phyloP scores from a whole-genome alignment of 441 rosid species.

The Hura crepitans region DNA sequence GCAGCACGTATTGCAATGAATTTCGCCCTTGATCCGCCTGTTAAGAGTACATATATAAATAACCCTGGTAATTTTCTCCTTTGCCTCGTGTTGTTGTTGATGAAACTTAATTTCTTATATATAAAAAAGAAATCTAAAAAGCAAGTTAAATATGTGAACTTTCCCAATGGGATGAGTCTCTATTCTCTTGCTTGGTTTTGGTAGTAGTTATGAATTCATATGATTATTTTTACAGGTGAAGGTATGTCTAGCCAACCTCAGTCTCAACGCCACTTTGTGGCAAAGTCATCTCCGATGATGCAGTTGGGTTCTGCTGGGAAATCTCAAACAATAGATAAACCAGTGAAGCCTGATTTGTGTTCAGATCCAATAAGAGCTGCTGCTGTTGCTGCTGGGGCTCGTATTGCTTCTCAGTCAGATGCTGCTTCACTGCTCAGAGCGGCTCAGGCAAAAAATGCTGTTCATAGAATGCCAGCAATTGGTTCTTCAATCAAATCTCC shows the following conservation, averaged over 20 bases:
- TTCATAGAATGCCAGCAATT: constrained; percentile 46
- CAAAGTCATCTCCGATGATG: constrained; percentile 34
- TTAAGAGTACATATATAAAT: constrained; percentile 41
- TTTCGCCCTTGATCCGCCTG: constrained; percentile 64
- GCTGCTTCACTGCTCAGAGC: constrained; percentile 59
- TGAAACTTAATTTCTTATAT: neutral
- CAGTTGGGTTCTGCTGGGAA: constrained; percentile 35
- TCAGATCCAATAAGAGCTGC: constrained; percentile 67
- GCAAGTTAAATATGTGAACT: neutral
- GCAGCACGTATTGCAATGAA: constrained; percentile 80
- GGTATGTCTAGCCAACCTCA: constrained; percentile 40
- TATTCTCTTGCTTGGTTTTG: neutral
- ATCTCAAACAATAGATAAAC: constrained; percentile 44
- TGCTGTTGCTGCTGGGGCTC: constrained; percentile 87
- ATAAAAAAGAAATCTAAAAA: constrained; percentile 2
- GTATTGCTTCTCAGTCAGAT: constrained; percentile 57
- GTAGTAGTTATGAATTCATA: neutral
- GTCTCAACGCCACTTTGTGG: constrained; percentile 34
- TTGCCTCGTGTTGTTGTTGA: constrained; percentile 2
- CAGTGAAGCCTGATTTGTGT: constrained; percentile 37
- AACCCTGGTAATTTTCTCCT: constrained; percentile 35
- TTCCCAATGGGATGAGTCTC: neutral
- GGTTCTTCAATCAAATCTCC: constrained; percentile 41
- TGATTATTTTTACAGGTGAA: constrained; percentile 27
- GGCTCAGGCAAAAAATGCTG: constrained; percentile 63